Percentiles rank a stretch among this genome's conserved stretches.
phyloP scores from a whole-genome alignment of 352 stramenopile species.

The Phytophthora pinifolia region DNA sequence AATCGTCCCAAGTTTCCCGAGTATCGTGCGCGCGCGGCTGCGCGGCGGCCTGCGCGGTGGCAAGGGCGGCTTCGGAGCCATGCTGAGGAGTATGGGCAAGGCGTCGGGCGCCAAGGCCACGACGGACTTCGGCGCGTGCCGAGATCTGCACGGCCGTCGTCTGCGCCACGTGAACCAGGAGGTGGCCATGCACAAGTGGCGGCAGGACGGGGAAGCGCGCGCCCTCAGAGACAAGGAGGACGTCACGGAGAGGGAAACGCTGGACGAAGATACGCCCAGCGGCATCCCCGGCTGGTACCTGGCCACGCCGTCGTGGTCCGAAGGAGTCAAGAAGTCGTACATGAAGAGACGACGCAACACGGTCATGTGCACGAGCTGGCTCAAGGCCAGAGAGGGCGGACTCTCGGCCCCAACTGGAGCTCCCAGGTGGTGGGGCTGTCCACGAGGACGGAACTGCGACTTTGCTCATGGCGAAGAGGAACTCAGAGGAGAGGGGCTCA shows the following conservation, averaged over 20 bases:
- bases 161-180: conserved; percentile 89
- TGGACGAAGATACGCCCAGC: conserved; percentile 81
- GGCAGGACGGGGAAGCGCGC: conserved; percentile 51
- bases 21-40: conserved; percentile 62
- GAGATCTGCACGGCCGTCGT: conserved; percentile 75
- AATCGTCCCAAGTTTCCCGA: conserved; percentile 48
- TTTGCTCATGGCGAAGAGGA: conserved; percentile 86
- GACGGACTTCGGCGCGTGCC: conserved; percentile 79
- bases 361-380: conserved; percentile 71
- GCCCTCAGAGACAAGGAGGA: conserved; percentile 47
- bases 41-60: conserved; percentile 67
- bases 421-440: conserved; percentile 81
- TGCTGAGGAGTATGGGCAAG: conserved; percentile 83
- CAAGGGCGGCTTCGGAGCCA: conserved; percentile 85
- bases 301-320: conserved; percentile 78
- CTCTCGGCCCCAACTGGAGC: conserved; percentile 41
- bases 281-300: conserved; percentile 86
- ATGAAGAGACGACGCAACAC: conserved; percentile 88
- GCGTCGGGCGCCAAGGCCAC: conserved; percentile 65
- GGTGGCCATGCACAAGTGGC: conserved; percentile 84
- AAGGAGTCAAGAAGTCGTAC: conserved; percentile 81
- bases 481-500: conserved; percentile 60
- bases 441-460: conserved; percentile 75
- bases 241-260: conserved; percentile 60
- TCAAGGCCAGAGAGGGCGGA: conserved; percentile 54